Base-by-base conservation (phyloP, 106 monocot genomes). In the Platanthera zijinensis region DNA sequence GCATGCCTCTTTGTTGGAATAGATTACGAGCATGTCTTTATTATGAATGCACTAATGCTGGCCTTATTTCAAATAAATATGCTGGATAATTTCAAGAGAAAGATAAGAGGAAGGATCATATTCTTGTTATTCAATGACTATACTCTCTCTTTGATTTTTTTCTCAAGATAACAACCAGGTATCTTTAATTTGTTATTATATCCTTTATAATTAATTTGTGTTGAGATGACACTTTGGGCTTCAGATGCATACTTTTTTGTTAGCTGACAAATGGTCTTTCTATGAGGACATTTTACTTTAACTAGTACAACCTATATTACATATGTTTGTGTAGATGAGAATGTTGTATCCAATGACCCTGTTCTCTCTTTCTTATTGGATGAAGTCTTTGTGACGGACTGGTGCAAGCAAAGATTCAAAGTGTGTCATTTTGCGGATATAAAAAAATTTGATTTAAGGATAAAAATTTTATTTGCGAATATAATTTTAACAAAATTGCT, bases 251-350 rank as follows among this genome's bases (percentile, higher is more conserved):
- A 30, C 30, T 57, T 22, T 5, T 52, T 5, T n/a, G n/a, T 21
- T 48, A 3, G 51, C 71, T 61, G n/a, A 64, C 5, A 57, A 17
- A 45, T 73, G 6, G 1, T 66, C 14, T 50, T 56, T 21, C 11
- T 39, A 47, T 74, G 15, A 59, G 74, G 22, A 11, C 45, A 1
- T 50, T 74, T 75, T 78, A 76, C 80, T 91, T 93, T 96, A 76
- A 93, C 86, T 77, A 84, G 62, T 63, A 5, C 15, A 75, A 73
- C 77, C 93, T 93, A 96, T 86, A 75, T 93, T 72, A 89, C 89
- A 52, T 93, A 96, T 85, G 91, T 96, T 71, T 96, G 96, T 85
- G 84, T 96, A 89, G 89, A 96, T 79, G 96, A 96, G n/a, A n/a
- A n/a, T n/a, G n/a, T n/a, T n/a, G n/a, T n/a, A n/a, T n/a, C n/a